Base-by-base conservation (phyloP, 306 rosid species). In the Chamaecrista fasciculata region DNA sequence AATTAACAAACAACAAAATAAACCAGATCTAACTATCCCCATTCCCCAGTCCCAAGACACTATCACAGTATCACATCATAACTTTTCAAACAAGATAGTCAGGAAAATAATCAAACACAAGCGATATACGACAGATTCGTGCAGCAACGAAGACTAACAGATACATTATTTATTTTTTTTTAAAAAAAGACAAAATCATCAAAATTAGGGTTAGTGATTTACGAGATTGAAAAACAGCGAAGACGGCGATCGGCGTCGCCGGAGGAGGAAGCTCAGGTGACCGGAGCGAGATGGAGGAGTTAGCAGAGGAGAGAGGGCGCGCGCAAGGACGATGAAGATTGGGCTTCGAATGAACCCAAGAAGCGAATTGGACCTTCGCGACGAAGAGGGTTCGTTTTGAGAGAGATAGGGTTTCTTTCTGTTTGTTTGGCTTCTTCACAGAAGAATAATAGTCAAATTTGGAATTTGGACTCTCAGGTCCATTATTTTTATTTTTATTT, bases 331-430 rank as follows among this genome's bases (percentile, higher is more conserved):
- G 80, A 76, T 69, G 61, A 76, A 80, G 86, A 83, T 94, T 90
- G 96, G 97, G 96, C 95, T 88, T 84, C 59, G 46, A 76, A 74
- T 72, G 26, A 79, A 87, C 96, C 96, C 95, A 89, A 67, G 73
- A 83, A 74, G 76, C 83, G 73, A 85, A 88, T 84, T 91, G 99
- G 99, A 94, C 97, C 95, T 78, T 75, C n/a, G 65, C 50, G 62
- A 14, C 73, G 67, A 67, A 66, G 51, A 76, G 71, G 61, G 57
- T 60, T 31, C 28, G 58, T 48, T 62, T 43, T 37, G 19, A 68
- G 24, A 44, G 73, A 33, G 83, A 85, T 83, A 80, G 79, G 87
- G 68, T 81, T 73, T 31, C 25, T n/a, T n/a, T n/a, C n/a, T n/a
- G n/a, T n/a, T n/a, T n/a, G n/a, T n/a, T n/a, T 57, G 43, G 14